Percentiles rank a stretch among this genome's conserved stretches.
Evolutionary conservation across 805 yeast genomes (phyloP).

Genomic region (Starmerella asiatica): DNA sequence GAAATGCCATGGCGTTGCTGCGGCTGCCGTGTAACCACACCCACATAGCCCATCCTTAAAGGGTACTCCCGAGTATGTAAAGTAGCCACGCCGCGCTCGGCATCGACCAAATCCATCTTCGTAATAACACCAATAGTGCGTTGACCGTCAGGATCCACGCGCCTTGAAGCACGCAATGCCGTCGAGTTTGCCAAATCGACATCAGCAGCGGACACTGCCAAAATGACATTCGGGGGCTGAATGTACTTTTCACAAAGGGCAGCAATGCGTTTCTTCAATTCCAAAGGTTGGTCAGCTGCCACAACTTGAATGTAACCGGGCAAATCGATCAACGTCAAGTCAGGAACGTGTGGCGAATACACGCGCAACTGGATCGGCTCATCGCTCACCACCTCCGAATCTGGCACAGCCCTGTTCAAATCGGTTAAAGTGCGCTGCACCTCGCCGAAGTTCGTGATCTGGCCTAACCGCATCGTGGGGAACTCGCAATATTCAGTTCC

Average conservation of each 20-base stretch:
- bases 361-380: slow-evolving; percentile 91
- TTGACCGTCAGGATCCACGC: slow-evolving; percentile 86
- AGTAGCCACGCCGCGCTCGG: slow-evolving; percentile 53
- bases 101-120: slow-evolving; percentile 77
- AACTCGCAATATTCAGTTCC: slow-evolving; percentile 86
- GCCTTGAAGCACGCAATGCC: slow-evolving; percentile 78
- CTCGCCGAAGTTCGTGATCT: slow-evolving; percentile 72
- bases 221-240: slow-evolving; percentile 80
- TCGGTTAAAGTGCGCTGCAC: slow-evolving; percentile 82
- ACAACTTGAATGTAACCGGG: slow-evolving; percentile 97
- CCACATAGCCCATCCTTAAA: slow-evolving; percentile 90
- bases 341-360: slow-evolving; percentile 82
- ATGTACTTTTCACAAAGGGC: slow-evolving; percentile 72
- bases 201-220: slow-evolving; percentile 95
- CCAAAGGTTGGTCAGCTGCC: slow-evolving; percentile 89
- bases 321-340: slow-evolving; percentile 80
- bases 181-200: slow-evolving; percentile 95
- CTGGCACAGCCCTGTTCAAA: slow-evolving; percentile 84
- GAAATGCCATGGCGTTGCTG: slow-evolving; percentile 16
- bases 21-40: slow-evolving; percentile 84
- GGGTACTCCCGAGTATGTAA: slow-evolving; percentile 76
- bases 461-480: slow-evolving; percentile 73
- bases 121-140: slow-evolving; percentile 95
- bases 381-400: slow-evolving; percentile 68
- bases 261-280: slow-evolving; percentile 64